phyloP scores from a whole-genome alignment of 1,284 basidiomycete genomes.

The Dichomitus squalens region DNA sequence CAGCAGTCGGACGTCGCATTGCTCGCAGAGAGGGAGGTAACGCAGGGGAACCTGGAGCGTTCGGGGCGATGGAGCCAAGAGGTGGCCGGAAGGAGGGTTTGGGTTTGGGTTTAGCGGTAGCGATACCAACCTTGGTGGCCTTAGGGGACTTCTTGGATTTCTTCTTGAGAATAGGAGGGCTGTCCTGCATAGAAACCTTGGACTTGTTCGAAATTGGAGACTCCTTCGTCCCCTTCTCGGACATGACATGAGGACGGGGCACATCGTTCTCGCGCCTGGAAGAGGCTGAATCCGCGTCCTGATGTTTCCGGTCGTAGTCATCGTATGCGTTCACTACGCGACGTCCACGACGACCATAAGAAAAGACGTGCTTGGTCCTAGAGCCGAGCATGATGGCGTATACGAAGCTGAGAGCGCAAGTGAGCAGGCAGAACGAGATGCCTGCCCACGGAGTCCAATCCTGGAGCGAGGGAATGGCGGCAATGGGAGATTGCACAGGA shows the following conservation, averaged over 20 bases:
- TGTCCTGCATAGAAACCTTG: conserved; percentile 8
- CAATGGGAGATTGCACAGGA: background rate
- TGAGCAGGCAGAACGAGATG: conserved; percentile 13
- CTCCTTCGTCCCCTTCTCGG: background rate
- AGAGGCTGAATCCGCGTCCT: background rate
- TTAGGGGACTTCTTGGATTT: conserved; percentile 26
- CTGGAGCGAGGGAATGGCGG: conserved; percentile 3
- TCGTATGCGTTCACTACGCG: conserved; percentile 60
- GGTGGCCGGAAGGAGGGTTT: conserved; percentile 43
- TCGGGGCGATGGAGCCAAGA: conserved; percentile 42
- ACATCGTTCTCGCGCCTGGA: conserved; percentile 6
- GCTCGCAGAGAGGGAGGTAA: conserved; percentile 24
- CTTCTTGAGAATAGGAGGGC: conserved; percentile 2
- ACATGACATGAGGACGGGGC: background rate
- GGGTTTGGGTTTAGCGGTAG: conserved; percentile 34
- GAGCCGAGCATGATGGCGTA: conserved; percentile 47
- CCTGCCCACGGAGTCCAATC: conserved; percentile 12
- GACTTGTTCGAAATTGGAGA: conserved; percentile 14
- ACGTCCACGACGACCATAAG: conserved; percentile 68
- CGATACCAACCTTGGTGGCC: conserved; percentile 15
- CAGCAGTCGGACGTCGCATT: conserved; percentile 31
- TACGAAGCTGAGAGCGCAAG: background rate
- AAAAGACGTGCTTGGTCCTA: conserved; percentile 68
- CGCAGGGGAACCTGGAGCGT: conserved; percentile 45
- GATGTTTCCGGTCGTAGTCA: conserved; percentile 26